These are phyloP conservation scores for Termitomyces heimii DNA, from an alignment of 768 basidiomycete species.

Conservation along the genomic window DNA sequence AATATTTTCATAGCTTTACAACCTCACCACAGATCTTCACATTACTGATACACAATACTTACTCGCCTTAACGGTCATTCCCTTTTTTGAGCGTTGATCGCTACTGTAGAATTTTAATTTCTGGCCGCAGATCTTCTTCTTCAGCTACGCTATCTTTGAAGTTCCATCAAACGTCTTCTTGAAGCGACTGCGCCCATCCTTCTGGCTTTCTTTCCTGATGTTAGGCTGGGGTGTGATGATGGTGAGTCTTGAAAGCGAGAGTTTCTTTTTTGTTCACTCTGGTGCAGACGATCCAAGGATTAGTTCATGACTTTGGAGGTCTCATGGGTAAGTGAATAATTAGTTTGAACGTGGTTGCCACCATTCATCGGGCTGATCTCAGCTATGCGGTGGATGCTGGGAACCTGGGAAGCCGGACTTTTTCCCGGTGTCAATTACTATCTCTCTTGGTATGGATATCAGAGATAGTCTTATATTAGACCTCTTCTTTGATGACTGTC, in stretches of 20 bases:
- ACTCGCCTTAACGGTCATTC: constrained; percentile 47
- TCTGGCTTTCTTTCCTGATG: constrained; percentile 77
- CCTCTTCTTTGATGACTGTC: neutral
- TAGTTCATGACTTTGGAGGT: constrained; percentile 63
- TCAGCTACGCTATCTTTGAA: constrained; percentile 71
- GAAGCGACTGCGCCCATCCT: constrained; percentile 67
- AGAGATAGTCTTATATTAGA: neutral
- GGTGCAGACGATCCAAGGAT: constrained; percentile 62
- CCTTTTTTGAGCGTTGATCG: constrained; percentile 7
- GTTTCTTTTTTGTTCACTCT: constrained; percentile 10
- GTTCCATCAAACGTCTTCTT: constrained; percentile 72
- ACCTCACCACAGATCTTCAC: constrained; percentile 50
- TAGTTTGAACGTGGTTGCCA: neutral
- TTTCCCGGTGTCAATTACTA: constrained; percentile 65
- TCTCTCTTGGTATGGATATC: constrained; percentile 55
- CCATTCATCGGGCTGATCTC: neutral
- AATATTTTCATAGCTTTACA: constrained; percentile 47
- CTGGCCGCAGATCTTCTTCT: constrained; percentile 35
- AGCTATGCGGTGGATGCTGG: constrained; percentile 71
- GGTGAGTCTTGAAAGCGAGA: constrained; percentile 30
- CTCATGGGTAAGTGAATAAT: constrained; percentile 45
- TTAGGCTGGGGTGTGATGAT: constrained; percentile 70
- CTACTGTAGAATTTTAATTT: neutral
- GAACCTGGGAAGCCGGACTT: constrained; percentile 68
- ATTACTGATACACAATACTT: constrained; percentile 64